A percentile compares a stretch with the other conserved stretches of the same genome.
phyloP scores from a whole-genome alignment of 2,329 filamentous ascomycete genomes.

The Ascocoryne sarcoides region DNA sequence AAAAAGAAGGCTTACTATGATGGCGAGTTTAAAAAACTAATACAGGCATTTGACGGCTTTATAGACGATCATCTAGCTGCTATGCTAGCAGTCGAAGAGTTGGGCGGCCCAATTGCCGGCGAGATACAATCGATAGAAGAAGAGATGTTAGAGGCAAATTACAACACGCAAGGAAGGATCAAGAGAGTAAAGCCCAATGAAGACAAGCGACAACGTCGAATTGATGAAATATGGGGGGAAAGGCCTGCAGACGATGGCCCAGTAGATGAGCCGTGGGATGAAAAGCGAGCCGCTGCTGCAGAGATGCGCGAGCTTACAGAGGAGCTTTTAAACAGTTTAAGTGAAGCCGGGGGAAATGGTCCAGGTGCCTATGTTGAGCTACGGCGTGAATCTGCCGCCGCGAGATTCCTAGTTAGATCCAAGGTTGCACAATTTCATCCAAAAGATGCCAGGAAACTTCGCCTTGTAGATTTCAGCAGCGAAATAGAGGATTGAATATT shows the following conservation, averaged over 20 bases:
- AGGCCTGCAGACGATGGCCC: constrained; percentile 31
- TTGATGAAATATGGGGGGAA: constrained; percentile 52
- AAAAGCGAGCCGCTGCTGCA: constrained; percentile 37
- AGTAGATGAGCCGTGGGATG: constrained; percentile 31
- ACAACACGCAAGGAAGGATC: constrained; percentile 49
- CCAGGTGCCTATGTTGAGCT: constrained; percentile 50
- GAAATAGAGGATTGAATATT: constrained; percentile 45
- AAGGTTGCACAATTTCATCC: constrained; percentile 60
- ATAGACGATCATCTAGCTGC: constrained; percentile 61
- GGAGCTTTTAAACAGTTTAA: constrained; percentile 48
- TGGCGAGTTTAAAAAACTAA: constrained; percentile 49
- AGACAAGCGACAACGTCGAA: constrained; percentile 48
- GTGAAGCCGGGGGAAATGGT: constrained; percentile 45
- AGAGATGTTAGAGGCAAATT: constrained; percentile 50
- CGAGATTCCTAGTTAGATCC: constrained; percentile 54
- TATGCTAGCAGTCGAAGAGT: constrained; percentile 74
- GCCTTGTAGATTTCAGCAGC: constrained; percentile 55
- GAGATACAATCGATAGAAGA: constrained; percentile 58
- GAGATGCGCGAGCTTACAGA: constrained; percentile 55
- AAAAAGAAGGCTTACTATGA: constrained; percentile 52
- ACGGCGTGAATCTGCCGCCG: constrained; percentile 51
- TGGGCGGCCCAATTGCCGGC: constrained; percentile 75
- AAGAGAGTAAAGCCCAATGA: constrained; percentile 40
- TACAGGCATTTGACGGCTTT: constrained; percentile 59
- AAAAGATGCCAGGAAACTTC: constrained; percentile 49